A percentile compares a stretch with the other conserved stretches of the same genome.
phyloP scores from a whole-genome alignment of 2,329 filamentous ascomycete species.

The Colletotrichum sansevieriae region DNA sequence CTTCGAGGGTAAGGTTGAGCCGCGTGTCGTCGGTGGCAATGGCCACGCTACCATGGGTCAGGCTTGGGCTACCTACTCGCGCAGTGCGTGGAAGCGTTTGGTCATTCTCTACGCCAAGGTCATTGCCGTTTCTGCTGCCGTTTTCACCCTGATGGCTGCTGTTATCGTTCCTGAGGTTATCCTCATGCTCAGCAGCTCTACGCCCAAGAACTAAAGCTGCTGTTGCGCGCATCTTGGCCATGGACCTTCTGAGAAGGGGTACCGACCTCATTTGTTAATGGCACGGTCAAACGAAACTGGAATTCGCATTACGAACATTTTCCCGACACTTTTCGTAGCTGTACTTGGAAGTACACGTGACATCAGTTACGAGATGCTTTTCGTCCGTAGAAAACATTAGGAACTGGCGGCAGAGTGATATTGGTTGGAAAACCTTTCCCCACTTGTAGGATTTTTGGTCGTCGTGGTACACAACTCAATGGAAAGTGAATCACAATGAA shows the following conservation, averaged over 20 bases:
- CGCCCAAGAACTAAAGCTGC: slow-evolving; percentile 25
- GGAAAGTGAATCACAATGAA: not conserved
- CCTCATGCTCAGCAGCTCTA: slow-evolving; percentile 52
- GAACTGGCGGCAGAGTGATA: not conserved
- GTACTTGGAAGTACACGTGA: too few relatives aligned
- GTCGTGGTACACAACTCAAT: not conserved
- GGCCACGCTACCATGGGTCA: slow-evolving; percentile 79
- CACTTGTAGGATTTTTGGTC: not conserved
- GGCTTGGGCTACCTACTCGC: slow-evolving; percentile 84
- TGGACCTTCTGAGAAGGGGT: too few relatives aligned
- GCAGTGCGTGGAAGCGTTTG: slow-evolving; percentile 78
- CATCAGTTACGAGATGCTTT: too few relatives aligned
- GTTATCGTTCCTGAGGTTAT: slow-evolving; percentile 66
- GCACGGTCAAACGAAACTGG: too few relatives aligned
- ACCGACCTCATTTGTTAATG: too few relatives aligned
- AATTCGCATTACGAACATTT: too few relatives aligned
- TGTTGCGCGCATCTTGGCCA: not conserved
- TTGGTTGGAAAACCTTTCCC: not conserved
- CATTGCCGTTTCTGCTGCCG: slow-evolving; percentile 65
- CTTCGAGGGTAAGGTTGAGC: slow-evolving; percentile 81
- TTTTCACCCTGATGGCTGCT: slow-evolving; percentile 60
- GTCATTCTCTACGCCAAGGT: slow-evolving; percentile 83
- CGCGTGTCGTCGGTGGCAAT: slow-evolving; percentile 79
- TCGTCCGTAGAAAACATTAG: not conserved
- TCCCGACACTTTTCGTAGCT: too few relatives aligned